A percentile compares a stretch with the other conserved stretches of the same genome.
Conservation (phyloP, 179 eudicot species). For the Spinacia oleracea region DNA sequence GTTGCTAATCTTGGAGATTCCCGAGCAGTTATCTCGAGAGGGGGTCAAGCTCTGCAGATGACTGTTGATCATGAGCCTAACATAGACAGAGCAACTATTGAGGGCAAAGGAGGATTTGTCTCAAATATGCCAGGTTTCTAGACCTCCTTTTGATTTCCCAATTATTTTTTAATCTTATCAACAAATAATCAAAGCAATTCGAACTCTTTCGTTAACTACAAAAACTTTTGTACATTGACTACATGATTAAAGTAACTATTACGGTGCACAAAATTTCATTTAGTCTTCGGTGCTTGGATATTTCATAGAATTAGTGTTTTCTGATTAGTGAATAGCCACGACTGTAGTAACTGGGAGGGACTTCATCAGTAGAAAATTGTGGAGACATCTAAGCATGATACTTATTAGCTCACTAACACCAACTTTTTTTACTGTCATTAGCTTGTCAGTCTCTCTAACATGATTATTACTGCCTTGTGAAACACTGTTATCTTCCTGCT, state of each 20-base stretch:
- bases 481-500: background rate
- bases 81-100: conserved; percentile 58
- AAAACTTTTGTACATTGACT: background rate
- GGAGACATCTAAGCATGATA: background rate
- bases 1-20: conserved; percentile 83
- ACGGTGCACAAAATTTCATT: background rate
- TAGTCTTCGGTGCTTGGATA: background rate
- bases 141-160: background rate
- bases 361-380: background rate
- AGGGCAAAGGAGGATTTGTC: conserved; percentile 73
- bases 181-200: background rate
- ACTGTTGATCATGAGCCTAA: conserved; percentile 78
- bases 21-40: conserved; percentile 64
- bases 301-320: background rate
- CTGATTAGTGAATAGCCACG: background rate
- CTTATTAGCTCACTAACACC: background rate
- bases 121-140: conserved; percentile 64
- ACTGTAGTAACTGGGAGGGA: background rate
- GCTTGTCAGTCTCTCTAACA: background rate
- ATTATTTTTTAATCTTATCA: background rate
- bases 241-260: background rate
- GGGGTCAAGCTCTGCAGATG: conserved; percentile 61
- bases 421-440: background rate
- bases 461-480: background rate
- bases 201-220: too few relatives aligned